phyloP scores from a whole-genome alignment of 331 rosid species.

The Rosa hybrid region DNA sequence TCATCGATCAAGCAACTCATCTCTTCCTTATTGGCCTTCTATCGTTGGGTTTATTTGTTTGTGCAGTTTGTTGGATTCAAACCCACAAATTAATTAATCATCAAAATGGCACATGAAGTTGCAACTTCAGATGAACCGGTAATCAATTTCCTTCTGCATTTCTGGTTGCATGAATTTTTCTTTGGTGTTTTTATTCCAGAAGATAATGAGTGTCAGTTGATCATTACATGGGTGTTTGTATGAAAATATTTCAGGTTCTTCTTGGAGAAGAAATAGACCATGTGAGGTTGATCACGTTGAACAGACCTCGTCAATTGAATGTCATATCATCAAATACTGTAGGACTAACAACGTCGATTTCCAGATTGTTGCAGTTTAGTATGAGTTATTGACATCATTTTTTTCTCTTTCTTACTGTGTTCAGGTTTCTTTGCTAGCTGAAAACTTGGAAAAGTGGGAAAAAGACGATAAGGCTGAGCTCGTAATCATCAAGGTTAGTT shows the following conservation, averaged over 20 bases:
- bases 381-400: not conserved
- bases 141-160: not conserved
- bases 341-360: conserved; percentile 8
- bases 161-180: not conserved
- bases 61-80: conserved; percentile 19
- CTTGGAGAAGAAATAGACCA: conserved; percentile 71
- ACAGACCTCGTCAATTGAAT: conserved; percentile 79
- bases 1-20: not conserved
- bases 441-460: conserved; percentile 87
- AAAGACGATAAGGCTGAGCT: conserved; percentile 76
- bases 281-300: conserved; percentile 79
- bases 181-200: not conserved
- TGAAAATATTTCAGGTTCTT: conserved; percentile 55
- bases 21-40: not conserved
- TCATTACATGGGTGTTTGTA: conserved; percentile 17
- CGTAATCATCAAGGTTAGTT: conserved; percentile 71
- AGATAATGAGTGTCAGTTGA: not conserved
- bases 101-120: conserved; percentile 33
- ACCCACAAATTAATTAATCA: not conserved
- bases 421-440: conserved; percentile 78
- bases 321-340: conserved; percentile 83
- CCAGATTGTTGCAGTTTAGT: not conserved
- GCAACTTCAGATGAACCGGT: conserved; percentile 33
- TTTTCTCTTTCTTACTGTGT: conserved; percentile 5
- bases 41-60: not conserved